Base-by-base conservation (phyloP, 345 rosid genomes). In the Eutrema japonicum region DNA sequence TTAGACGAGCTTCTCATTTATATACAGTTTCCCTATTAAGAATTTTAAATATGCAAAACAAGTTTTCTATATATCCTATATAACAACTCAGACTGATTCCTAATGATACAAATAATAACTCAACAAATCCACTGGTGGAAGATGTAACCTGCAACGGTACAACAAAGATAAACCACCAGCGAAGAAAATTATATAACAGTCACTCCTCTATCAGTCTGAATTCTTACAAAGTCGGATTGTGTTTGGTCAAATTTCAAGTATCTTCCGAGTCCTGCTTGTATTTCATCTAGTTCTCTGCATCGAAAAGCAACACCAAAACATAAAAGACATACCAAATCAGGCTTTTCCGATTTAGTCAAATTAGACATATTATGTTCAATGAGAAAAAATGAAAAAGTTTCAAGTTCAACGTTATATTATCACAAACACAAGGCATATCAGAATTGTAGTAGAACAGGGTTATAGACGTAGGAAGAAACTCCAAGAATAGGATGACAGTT, bases 201-300 rank as follows among this genome's bases (percentile, higher is more conserved):
- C 43, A 81, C 13, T 46, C 61, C 74, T 18, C 27, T 79, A 26
- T 65, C 68, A 79, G 69, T 72, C 66, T 55, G 66, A 62, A 72
- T 77, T 51, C 93, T 86, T 85, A 87, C 90, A 71, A 82, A 74
- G 48, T 85, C 79, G 40, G 72, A 65, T 47, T 77, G 79, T 46
- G 50, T 74, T 61, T 81, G 87, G 67, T 72, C 82, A 52, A 68
- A 64, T 70, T 75, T 81, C 72, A 82, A 68, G 75, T 61, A 65
- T 59, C 79, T 85, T 68, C 80, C 72, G 70, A 85, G 77, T 77
- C 85, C 85, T 65, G 45, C 66, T 61, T 66, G 90, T 48, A 88
- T 66, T 54, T 83, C 93, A 75, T 88, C 86, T 68, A 92, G 82
- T 82, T 92, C 90, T 80, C 98, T 92, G 90, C 66, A 77, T 49